Percentiles rank a stretch among this genome's conserved stretches.
phyloP scores from a whole-genome alignment of 305 asterid genomes.

The Withania somnifera region DNA sequence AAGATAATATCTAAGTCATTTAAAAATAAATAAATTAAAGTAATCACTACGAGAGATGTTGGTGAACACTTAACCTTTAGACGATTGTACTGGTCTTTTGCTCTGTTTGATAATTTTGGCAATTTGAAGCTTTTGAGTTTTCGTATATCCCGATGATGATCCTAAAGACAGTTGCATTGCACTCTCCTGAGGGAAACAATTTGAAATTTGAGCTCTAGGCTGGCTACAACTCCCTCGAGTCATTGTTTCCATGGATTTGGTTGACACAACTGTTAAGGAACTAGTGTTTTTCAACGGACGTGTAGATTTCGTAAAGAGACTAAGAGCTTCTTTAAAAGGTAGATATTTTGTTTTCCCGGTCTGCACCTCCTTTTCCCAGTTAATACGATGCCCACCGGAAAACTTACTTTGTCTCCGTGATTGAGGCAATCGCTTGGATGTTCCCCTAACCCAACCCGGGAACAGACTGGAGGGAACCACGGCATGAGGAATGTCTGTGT shows the following conservation, averaged over 20 bases:
- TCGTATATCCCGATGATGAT: slow-evolving; percentile 2
- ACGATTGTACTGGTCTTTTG: neutral
- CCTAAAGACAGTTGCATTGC: slow-evolving; percentile 1
- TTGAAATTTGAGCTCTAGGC: neutral
- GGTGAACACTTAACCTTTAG: neutral
- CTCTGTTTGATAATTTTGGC: neutral
- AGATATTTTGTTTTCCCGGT: slow-evolving; percentile 35
- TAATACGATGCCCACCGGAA: neutral
- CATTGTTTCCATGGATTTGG: neutral
- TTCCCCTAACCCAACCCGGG: too few species aligned
- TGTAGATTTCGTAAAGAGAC: slow-evolving; percentile 10
- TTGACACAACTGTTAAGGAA: slow-evolving; percentile 2
- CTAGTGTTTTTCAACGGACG: neutral
- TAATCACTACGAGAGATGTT: neutral
- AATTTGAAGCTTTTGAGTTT: slow-evolving; percentile 3
- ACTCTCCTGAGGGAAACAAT: neutral
- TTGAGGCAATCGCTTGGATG: too few species aligned
- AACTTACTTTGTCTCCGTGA: neutral
- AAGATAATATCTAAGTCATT: neutral
- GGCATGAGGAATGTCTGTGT: too few species aligned
- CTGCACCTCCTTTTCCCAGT: slow-evolving; percentile 29
- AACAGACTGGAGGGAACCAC: too few species aligned
- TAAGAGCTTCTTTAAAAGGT: slow-evolving; percentile 22
- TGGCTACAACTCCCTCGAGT: slow-evolving; percentile 6
- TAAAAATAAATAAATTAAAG: neutral